A percentile compares a stretch with the other conserved stretches of the same genome.
These are phyloP conservation scores for Mycosarcoma mackinlayi DNA, from an alignment of 1,284 basidiomycete species.

Conservation along the genomic window DNA sequence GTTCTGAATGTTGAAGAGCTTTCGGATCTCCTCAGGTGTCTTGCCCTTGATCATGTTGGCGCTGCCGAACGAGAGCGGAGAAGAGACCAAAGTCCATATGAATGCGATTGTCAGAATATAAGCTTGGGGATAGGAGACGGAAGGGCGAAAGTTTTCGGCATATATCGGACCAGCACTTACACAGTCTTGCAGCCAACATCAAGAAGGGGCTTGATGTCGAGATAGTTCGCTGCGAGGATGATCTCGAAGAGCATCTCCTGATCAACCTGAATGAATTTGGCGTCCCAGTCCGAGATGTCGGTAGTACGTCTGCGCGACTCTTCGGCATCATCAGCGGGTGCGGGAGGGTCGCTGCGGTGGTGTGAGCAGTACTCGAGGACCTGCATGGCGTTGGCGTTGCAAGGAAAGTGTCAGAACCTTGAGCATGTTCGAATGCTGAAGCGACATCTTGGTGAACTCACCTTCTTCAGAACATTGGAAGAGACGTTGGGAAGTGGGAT, in stretches of 20 bases:
- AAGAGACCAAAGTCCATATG: background rate
- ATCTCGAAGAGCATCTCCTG: conserved; percentile 99
- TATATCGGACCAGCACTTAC: conserved; percentile 44
- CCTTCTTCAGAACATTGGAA: conserved; percentile 95
- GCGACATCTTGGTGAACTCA: conserved; percentile 64
- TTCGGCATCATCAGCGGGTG: conserved; percentile 79
- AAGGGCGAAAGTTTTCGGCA: too few species aligned
- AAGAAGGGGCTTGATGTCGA: conserved; percentile 98
- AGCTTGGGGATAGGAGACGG: background rate
- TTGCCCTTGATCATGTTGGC: conserved; percentile 99
- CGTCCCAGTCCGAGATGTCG: conserved; percentile 99
- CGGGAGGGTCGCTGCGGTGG: conserved; percentile 94
- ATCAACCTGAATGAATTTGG: conserved; percentile 92
- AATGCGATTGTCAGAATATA: conserved; percentile 1
- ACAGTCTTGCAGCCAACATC: conserved; percentile 99
- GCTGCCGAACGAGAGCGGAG: conserved; percentile 19
- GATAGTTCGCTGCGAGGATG: conserved; percentile 98
- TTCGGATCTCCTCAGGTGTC: conserved; percentile 94
- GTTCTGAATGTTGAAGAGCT: conserved; percentile 81
- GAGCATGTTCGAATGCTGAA: background rate
- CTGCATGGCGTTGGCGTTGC: conserved; percentile 70
- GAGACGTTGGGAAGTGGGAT: conserved; percentile 98
- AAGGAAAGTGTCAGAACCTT: background rate
- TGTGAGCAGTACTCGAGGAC: conserved; percentile 99
- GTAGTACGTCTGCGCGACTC: conserved; percentile 97